Evolutionary conservation across 2,329 filamentous ascomycete species (phyloP).

Genomic region (Botrytis paeoniae): DNA sequence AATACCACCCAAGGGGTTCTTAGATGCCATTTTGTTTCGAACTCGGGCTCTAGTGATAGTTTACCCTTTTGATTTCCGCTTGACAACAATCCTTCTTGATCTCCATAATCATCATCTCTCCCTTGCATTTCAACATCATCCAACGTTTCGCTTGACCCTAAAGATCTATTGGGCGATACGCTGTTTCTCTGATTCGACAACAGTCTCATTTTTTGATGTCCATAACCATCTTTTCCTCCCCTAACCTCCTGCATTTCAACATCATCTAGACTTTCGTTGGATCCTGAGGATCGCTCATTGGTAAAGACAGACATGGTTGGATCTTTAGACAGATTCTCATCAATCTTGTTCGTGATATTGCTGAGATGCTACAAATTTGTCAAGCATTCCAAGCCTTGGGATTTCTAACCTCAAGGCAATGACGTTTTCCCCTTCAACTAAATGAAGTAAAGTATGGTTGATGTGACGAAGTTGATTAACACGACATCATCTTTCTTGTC

Average conservation of each 20-base stretch:
- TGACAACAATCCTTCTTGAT: conserved; percentile 22
- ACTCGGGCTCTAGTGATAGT: conserved; percentile 22
- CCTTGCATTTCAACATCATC: conserved; percentile 35
- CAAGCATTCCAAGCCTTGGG: background rate
- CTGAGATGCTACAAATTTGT: background rate
- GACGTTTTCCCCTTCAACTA: background rate
- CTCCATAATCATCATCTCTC: conserved; percentile 27
- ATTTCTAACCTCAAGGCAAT: background rate
- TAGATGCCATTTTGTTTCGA: conserved; percentile 35
- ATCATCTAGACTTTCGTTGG: conserved; percentile 27
- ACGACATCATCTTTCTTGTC: background rate
- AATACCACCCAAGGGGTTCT: conserved; percentile 34
- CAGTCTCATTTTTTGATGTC: conserved; percentile 24
- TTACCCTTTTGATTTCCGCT: conserved; percentile 14
- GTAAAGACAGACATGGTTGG: conserved; percentile 25
- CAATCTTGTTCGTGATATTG: background rate
- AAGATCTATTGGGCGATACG: conserved; percentile 15
- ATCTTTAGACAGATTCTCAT: background rate
- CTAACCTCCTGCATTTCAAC: conserved; percentile 36
- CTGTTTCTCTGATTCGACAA: conserved; percentile 14
- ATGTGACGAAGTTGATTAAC: background rate
- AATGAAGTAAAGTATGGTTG: background rate
- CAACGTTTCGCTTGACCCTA: conserved; percentile 23
- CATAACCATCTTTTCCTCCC: conserved; percentile 27
- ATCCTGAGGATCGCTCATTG: conserved; percentile 14